Conservation (phyloP, 83 land plant genomes). For the Thuja plicata region DNA sequence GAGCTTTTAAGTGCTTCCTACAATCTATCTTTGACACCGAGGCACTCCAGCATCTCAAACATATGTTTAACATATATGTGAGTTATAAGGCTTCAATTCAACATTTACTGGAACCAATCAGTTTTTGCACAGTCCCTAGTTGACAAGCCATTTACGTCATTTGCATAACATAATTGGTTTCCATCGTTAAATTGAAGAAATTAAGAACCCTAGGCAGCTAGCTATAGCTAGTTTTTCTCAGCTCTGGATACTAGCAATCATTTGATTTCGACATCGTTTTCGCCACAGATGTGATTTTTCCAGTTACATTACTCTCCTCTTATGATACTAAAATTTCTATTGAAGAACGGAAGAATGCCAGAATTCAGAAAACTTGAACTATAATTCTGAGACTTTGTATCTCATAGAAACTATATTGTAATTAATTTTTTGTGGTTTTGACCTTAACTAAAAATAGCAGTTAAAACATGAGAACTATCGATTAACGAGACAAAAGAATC, state of each 20-base stretch:
- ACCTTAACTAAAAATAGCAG: background rate
- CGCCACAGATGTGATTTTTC: no score
- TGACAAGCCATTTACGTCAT: background rate
- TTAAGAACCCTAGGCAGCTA: background rate
- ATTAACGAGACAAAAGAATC: background rate
- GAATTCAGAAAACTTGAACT: no score
- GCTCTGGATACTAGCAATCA: background rate
- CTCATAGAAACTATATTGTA: background rate
- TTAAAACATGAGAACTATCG: background rate
- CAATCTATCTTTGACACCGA: background rate
- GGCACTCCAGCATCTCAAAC: background rate
- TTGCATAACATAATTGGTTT: background rate
- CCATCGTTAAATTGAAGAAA: background rate
- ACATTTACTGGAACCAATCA: no score
- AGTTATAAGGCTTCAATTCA: background rate
- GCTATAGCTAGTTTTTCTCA: background rate
- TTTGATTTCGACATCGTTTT: background rate
- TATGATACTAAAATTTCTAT: background rate
- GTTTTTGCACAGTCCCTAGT: background rate
- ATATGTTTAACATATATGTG: no score
- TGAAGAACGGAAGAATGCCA: background rate
- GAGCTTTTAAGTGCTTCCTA: background rate
- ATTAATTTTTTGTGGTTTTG: background rate
- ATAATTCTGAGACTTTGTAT: background rate
- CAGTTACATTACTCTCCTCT: background rate